phyloP scores from a whole-genome alignment of 805 yeast genomes.

The Brettanomyces sp. region DNA sequence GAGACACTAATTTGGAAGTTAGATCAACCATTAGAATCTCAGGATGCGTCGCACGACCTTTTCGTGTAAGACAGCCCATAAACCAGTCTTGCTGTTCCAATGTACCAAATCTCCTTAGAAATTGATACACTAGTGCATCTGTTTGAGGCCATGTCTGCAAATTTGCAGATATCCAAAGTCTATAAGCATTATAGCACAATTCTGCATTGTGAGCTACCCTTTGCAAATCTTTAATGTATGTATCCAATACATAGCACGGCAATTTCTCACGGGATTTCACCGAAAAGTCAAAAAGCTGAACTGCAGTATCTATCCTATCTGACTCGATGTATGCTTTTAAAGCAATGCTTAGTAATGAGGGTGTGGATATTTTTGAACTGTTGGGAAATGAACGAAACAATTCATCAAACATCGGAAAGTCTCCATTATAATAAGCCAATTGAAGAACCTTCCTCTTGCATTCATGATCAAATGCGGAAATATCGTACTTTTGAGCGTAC shows the following conservation, averaged over 20 bases:
- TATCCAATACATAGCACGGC: conserved; percentile 11
- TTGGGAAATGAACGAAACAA: conserved; percentile 12
- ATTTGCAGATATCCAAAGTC: conserved; percentile 17
- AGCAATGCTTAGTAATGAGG: conserved; percentile 14
- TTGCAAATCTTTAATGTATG: conserved; percentile 14
- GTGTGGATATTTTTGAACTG: conserved; percentile 6
- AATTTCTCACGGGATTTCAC: conserved; percentile 13
- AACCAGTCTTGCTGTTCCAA: conserved; percentile 17
- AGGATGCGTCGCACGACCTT: conserved; percentile 9
- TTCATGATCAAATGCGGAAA: conserved; percentile 7
- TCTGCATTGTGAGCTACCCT: conserved; percentile 13
- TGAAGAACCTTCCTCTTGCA: conserved; percentile 11
- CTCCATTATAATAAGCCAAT: conserved; percentile 13
- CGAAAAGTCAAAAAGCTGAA: conserved; percentile 21
- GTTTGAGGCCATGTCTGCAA: conserved; percentile 11
- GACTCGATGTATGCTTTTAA: conserved; percentile 17
- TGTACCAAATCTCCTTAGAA: conserved; percentile 11
- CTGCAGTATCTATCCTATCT: conserved; percentile 19
- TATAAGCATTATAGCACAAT: conserved; percentile 16
- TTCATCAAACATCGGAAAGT: conserved; percentile 15
- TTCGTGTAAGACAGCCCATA: conserved; percentile 6
- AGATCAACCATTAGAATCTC: conserved; percentile 11
- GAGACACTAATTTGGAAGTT: conserved; percentile 3
- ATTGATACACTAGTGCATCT: conserved; percentile 15
- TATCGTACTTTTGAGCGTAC: conserved; percentile 12